A percentile compares a stretch with the other conserved stretches of the same genome.
phyloP scores from a whole-genome alignment of 805 yeast genomes.

The Ogataea neopini region DNA sequence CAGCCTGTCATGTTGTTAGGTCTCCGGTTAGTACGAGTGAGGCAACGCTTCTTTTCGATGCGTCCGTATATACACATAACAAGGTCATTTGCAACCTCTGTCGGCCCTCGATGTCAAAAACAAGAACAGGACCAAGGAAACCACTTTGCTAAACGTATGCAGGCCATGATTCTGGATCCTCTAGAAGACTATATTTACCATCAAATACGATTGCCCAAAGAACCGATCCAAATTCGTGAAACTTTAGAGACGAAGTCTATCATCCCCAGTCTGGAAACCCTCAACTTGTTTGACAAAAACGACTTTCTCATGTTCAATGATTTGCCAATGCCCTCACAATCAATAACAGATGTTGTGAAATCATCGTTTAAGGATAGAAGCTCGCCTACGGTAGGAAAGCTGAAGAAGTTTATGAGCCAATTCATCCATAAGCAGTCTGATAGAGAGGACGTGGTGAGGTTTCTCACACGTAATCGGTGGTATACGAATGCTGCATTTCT shows the following conservation, averaged over 20 bases:
- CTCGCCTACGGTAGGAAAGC: background rate
- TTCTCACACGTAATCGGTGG: conserved; percentile 14
- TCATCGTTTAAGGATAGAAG: background rate
- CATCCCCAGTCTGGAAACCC: background rate
- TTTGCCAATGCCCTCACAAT: background rate
- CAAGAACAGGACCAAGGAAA: background rate
- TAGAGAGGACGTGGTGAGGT: conserved; percentile 2
- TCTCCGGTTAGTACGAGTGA: background rate
- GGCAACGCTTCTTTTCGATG: background rate
- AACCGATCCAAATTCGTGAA: background rate
- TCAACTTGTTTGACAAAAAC: background rate
- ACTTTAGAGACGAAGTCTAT: background rate
- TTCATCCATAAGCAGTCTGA: background rate
- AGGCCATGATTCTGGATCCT: background rate
- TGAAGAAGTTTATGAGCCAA: background rate
- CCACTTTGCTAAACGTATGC: background rate
- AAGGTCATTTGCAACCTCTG: background rate
- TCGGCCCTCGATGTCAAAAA: background rate
- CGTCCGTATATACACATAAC: background rate
- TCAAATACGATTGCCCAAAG: background rate
- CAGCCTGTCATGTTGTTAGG: background rate
- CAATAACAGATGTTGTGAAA: background rate
- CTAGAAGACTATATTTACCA: background rate
- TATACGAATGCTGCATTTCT: conserved; percentile 15
- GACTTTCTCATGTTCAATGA: background rate